Evolutionary conservation across 2,329 filamentous ascomycete species (phyloP), one percentile per base, ranked within the genome.

Genomic region (Chrysoporthe cubensis): DNA sequence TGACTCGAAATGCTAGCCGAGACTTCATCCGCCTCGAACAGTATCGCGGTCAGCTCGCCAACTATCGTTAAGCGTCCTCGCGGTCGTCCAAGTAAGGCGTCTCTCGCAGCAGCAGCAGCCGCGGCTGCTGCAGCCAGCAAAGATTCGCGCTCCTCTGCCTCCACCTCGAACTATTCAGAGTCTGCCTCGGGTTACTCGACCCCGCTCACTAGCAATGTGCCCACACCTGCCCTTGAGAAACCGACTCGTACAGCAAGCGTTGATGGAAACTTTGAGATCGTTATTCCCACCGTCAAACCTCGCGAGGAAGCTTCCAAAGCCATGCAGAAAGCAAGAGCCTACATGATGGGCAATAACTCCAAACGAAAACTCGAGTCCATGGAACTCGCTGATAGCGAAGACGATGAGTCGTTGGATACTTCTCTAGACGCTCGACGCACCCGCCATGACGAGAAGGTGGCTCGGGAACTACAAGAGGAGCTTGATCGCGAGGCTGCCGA

Each of bases 381-480:
- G 63, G 79, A 79, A n/a, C 78, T 83, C 64, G 80, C 79, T n/a
- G 77, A 85, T 69, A 75, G 77, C 62, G 77, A 80, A 1, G 79
- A 82, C 11, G 78, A 78, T 1, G 77, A 80, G n/a, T 76, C 81
- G 2, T 78, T 79, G 0, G 78, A 81, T 18, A 71, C 69, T 32
- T 75, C 75, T 6, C 72, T 75, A 1, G 83, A 86, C 74, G 85
- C 83, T 6, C 80, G 83, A 57, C 76, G 91, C 50, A 88, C 88
- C 34, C 78, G 81, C 62, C 78, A 79, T 2, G 84, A 87, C 75
- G 85, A 83, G 14, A 80, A 83, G 58, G 75, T 91, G 50, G 89
- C 89, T 44, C 78, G 82, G 57, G 78, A 79, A 54, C 78, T 91
- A 63, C 88, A 91, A 72, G 79, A 85, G 42, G 81, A 88, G 71